phyloP scores from a whole-genome alignment of 2,329 filamentous ascomycete genomes.

The Aspergillaceae sp. region DNA sequence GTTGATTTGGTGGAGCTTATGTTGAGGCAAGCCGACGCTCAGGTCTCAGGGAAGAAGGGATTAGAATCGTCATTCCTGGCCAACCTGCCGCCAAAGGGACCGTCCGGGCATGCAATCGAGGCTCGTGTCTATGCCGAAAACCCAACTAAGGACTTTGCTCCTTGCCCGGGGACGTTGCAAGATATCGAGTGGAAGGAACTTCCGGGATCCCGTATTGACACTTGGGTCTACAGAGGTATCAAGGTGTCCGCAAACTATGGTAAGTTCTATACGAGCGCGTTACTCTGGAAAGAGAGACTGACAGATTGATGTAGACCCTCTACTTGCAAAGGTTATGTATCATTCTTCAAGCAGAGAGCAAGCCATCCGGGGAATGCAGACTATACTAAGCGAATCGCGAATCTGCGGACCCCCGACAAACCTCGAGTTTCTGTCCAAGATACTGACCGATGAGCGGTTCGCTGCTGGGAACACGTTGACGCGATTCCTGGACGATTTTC shows the following conservation, averaged over 20 bases:
- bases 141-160: conserved; percentile 50
- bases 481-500: conserved; percentile 46
- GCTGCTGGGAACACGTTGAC: conserved; percentile 47
- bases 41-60: conserved; percentile 39
- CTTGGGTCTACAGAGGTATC: conserved; percentile 53
- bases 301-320: conserved; percentile 33
- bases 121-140: conserved; percentile 51
- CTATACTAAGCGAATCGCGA: conserved; percentile 37
- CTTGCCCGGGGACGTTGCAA: conserved; percentile 52
- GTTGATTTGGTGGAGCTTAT: conserved; percentile 49
- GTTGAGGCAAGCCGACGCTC: conserved; percentile 47
- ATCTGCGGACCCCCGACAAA: conserved; percentile 51
- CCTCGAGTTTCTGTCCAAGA: conserved; percentile 46
- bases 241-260: conserved; percentile 52
- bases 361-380: conserved; percentile 38
- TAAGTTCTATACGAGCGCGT: conserved; percentile 9
- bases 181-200: conserved; percentile 48
- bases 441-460: conserved; percentile 43
- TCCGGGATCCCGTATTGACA: conserved; percentile 49
- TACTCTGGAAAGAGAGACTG: neutral
- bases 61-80: conserved; percentile 35
- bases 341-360: conserved; percentile 37
- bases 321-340: conserved; percentile 53
- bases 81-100: conserved; percentile 35
- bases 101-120: conserved; percentile 45